Conservation (phyloP, 129 eudicot species). For the Heracleum sosnowskyi region DNA sequence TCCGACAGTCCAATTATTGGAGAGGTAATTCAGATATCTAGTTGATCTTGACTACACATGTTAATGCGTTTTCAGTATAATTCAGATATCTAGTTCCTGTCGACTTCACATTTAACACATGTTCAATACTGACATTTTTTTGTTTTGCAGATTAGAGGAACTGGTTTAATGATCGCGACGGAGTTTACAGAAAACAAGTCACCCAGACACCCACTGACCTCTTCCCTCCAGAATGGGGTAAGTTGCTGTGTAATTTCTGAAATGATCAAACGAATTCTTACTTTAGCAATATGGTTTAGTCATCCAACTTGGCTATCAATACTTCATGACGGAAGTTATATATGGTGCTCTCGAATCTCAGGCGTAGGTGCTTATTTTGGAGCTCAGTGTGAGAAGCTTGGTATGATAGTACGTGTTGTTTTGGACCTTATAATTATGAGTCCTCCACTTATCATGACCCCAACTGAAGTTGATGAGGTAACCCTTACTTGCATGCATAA, state of each 20-base stretch:
- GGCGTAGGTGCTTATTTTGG: constrained; percentile 85
- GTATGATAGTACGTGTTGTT: constrained; percentile 89
- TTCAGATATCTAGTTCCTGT: not conserved
- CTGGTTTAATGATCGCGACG: constrained; percentile 52
- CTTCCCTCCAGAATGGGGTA: constrained; percentile 65
- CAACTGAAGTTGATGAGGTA: constrained; percentile 72
- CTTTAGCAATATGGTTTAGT: not conserved
- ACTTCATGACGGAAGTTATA: not conserved
- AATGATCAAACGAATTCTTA: not conserved
- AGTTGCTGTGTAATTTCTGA: constrained; percentile 2
- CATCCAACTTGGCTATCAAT: not conserved
- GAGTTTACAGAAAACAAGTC: constrained; percentile 64
- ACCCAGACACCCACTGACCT: constrained; percentile 46
- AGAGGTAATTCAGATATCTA: constrained; percentile 29
- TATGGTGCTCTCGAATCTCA: constrained; percentile 19
- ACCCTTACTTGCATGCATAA: no score
- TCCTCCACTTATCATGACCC: constrained; percentile 71
- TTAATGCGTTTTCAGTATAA: not conserved
- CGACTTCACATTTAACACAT: not conserved
- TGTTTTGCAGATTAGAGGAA: constrained; percentile 48
- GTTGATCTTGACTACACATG: not conserved
- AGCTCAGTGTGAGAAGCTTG: constrained; percentile 78
- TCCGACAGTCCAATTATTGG: constrained; percentile 54
- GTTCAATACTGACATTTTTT: not conserved
- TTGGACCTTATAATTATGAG: constrained; percentile 89